phyloP scores from a whole-genome alignment of 129 eudicot genomes.

The sunflower (Helianthus annuus) region HanXRQr2.0-SUNRISE NC_035449.2:18504785-18505284 shows the following conservation, averaged over 20 bases:
- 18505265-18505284: no score
- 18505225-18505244: not conserved
- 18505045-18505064: constrained; percentile 64
- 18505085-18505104: constrained; percentile 98
- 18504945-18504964: constrained; percentile 1
- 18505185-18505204: not conserved
- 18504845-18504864: no score
- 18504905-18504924: constrained; percentile 14
- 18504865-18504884: no score
- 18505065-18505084: constrained; percentile 91
- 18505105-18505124: constrained; percentile 77
- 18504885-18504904: no score
- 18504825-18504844: no score
- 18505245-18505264: no score
- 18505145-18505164: constrained; percentile 73
- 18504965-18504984: not conserved
- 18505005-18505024: constrained; percentile 1
- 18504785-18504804: no score
- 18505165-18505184: constrained; percentile 4
- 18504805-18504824: no score
- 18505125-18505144: constrained; percentile 71
- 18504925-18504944: not conserved
- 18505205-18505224: not conserved
- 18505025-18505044: not conserved
- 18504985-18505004: constrained; percentile 3